Base-by-base conservation (phyloP, 2,329 filamentous ascomycete genomes). In the Arthrocladium fulminans region DNA sequence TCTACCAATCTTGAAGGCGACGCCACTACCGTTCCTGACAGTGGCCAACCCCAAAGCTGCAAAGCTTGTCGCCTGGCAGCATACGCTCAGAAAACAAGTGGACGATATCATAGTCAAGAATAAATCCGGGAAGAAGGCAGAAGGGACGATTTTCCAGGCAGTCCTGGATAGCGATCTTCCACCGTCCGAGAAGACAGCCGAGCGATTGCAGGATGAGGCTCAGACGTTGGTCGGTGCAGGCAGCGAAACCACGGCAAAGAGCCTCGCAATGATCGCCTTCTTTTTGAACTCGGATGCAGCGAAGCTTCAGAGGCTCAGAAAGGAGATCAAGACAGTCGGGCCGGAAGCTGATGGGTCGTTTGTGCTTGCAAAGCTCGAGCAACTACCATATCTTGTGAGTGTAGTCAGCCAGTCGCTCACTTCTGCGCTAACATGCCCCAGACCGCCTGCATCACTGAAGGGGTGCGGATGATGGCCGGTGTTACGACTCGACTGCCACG, bases 151-250 rank as follows among this genome's bases (percentile, higher is more conserved):
- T 41, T 56, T 58, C 46, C 52, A 56, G 20, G 51, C 48, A 23
- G 45, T 65, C 6, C 50, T 61, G 1, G 41, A 58, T 23, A 54
- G 56, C 22, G 54, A 59, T 29, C 55, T 64, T 3, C 61, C 63
- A 5, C 50, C 55, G 2, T 35, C 49, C 10, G 63, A 65, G 45
- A 65, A 64, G 48, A 53, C 57, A 1, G 49, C 57, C 13, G 49
- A 51, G 6, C 58, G 64, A 1, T 53, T 67, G 7, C 53, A 54
- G 2, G 55, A 64, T 15, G 64, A 67, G 50, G 63, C 54, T 4
- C 58, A 60, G 27, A 53, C 58, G 3, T 47, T 67, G 7, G 51
- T 65, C 9, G 60, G 58, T 25, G 64, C 60, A 10, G 65, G 65
- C 1, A 61, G 60, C 1, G 60, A 60, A 20, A 66, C 59, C 0